Base-by-base conservation (phyloP, 2,329 filamentous ascomycete species). In the Ophiosphaerella narmari region DNA sequence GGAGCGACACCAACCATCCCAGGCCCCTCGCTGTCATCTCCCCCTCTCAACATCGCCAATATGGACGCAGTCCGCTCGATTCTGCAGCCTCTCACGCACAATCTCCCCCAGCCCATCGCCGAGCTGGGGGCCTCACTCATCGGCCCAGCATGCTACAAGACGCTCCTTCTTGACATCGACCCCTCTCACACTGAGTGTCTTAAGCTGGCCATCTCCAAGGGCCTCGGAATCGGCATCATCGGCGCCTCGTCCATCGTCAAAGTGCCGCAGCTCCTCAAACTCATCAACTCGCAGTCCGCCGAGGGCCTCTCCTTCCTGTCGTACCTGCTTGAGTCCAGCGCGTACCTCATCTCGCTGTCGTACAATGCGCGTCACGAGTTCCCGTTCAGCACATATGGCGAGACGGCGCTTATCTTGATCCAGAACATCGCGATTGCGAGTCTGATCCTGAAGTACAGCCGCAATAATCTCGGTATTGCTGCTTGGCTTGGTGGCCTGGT, bases 351-450 rank as follows among this genome's bases (percentile, higher is more conserved):
- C 75, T 88, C 87, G 5, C 84, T 99, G 60, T 89, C 90, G 44
- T 99, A 99, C 80, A 96, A 96, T 74, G 81, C 90, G 59, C 90
- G 94, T 70, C 90, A 91, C 67, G 87, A 86, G 21, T 97, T 96
- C 64, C 93, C 94, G 3, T 97, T 99, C 77, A 95, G 88, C 81
- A 99, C 94, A 9, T 99, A 89, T 73, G 94, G 94, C 74, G 94
- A 99, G 82, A 93, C 91, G 24, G 91, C 89, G 33, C 80, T 97
- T 67, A 97, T 99, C 63, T 83, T 94, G 42, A 86, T 87, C 51
- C 94, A 99, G 79, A 96, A 99, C 75, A 84, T 97, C 37, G 84
- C 91, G 52, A 96, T 99, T 71, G 87, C 88, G 5, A 84, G 91
- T 42, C 75, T 97, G 64, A 91, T 99, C 36, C 79, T 99, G 72